Percentiles rank a stretch among this genome's conserved stretches.
Conservation (phyloP, 1,284 basidiomycete species). For the Malassezia brasiliensis region DNA sequence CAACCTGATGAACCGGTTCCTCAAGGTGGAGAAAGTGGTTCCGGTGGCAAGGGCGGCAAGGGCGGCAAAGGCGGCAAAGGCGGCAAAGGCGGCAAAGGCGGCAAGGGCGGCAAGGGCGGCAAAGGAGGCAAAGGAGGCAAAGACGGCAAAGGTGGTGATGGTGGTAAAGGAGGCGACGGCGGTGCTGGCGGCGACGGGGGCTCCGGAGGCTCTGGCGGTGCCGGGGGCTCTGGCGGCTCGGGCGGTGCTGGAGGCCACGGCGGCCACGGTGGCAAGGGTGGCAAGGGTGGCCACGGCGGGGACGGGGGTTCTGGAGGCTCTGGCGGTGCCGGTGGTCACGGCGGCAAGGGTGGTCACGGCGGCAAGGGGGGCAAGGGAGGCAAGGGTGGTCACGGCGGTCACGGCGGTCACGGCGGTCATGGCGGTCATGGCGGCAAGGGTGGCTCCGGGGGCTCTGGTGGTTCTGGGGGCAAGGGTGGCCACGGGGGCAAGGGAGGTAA, state of each 20-base stretch:
- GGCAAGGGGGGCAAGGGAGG: conserved; percentile 13
- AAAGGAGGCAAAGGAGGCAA: conserved; percentile 2
- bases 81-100: conserved; percentile 4
- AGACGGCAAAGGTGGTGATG: conserved; percentile 5
- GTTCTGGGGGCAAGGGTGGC: conserved; percentile 16
- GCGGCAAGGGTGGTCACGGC: conserved; percentile 7
- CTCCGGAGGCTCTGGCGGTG: neutral
- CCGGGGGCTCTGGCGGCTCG: neutral
- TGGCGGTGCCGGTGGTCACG: conserved; percentile 9
- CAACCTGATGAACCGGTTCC: neutral
- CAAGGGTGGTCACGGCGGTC: conserved; percentile 6
- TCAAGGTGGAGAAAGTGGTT: neutral
- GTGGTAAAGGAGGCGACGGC: conserved; percentile 9
- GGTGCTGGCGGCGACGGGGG: neutral
- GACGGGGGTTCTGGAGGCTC: neutral
- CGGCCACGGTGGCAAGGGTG: too few species aligned
- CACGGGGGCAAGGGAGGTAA: neutral
- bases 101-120: conserved; percentile 1
- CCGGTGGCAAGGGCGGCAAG: conserved; percentile 1
- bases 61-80: conserved; percentile 3
- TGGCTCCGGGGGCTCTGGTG: conserved; percentile 4
- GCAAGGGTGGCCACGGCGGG: too few species aligned
- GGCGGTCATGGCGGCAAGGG: conserved; percentile 10
- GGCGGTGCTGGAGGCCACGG: too few species aligned
- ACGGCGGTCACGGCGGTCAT: neutral